Evolutionary conservation across 352 stramenopile species (phyloP), one percentile per base, ranked within the genome.

Genomic region (Elongisporangium prolatum): DNA sequence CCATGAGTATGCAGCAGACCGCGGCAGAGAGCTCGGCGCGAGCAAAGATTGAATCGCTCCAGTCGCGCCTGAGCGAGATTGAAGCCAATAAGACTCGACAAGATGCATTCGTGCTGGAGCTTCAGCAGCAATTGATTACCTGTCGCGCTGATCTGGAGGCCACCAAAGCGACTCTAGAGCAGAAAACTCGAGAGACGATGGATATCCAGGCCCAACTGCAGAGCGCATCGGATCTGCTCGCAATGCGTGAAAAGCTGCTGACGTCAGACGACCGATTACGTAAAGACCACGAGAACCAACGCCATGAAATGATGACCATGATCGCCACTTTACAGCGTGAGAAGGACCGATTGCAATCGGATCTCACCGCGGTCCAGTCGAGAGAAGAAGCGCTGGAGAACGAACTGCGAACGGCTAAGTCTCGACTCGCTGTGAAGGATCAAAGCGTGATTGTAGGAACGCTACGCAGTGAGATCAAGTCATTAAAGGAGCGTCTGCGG

Each of bases 391-490:
- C 37, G 1, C 56, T 65, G 11, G 69, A 61, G 54, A 24, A 56
- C 4, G 69, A 88, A 37, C 50, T 87, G 21, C 65, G 75, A 13
- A 55, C 64, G 2, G 63, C 56, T 3, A 85, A 80, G 50, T 54
- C 74, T 10, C 68, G 77, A 0, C 38, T 88, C 18, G 71, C 65
- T 11, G 56, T 63, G 0, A 86, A 83, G 63, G 77, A 88, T 48
- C 72, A 86, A 25, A 60, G 56, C 1, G 64, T 89, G 17, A 56
- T 91, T 25, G 71, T 89, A 13, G 71, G 79, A 7, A 91, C 82
- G 20, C 63, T 91, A 6, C 75, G 77, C 16, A 77, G 54, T 52
- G 82, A 91, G 64, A 79, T 91, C 11, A 37, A 62, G 9, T 74
- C 69, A 20, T 50, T 91, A 1, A 89, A 89, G 53, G 74, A 89